phyloP scores from a whole-genome alignment of 1,284 basidiomycete genomes.

The Rhodotorula mucilaginosa region DNA sequence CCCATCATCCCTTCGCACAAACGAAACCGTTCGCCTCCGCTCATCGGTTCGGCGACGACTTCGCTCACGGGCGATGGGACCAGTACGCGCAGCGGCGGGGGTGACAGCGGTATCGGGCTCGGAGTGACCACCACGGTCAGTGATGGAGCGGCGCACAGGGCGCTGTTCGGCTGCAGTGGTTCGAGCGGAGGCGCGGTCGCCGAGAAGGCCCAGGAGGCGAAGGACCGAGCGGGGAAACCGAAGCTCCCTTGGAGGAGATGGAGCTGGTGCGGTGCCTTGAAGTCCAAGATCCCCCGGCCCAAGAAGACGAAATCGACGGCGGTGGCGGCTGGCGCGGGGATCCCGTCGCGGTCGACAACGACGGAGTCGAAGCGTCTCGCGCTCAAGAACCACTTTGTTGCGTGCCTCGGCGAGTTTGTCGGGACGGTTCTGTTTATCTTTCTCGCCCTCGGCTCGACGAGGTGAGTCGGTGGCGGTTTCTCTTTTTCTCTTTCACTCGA shows the following conservation, averaged over 20 bases:
- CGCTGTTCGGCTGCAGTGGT: no score
- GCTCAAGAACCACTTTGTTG: slow-evolving; percentile 31
- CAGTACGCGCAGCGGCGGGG: neutral
- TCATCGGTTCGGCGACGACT: neutral
- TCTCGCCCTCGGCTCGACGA: slow-evolving; percentile 12
- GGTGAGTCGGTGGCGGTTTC: neutral
- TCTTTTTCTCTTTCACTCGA: no score
- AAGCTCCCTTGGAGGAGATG: no score
- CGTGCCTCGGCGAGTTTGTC: slow-evolving; percentile 36
- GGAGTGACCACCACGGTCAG: neutral
- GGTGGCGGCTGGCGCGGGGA: no score
- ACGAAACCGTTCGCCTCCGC: neutral
- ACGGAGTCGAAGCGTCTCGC: slow-evolving; percentile 4
- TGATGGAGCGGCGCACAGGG: no score
- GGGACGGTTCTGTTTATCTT: slow-evolving; percentile 35
- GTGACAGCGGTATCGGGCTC: neutral
- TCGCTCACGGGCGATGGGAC: neutral
- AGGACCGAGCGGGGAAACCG: no score
- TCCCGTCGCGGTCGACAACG: no score
- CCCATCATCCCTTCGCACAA: neutral
- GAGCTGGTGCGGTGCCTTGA: no score
- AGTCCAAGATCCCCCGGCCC: no score
- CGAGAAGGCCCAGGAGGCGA: no score
- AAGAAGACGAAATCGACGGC: no score
- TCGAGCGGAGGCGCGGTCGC: no score